Evolutionary conservation across 441 rosid species (phyloP), one percentile per base, ranked within the genome.

Genomic region (Biscutella laevigata): DNA sequence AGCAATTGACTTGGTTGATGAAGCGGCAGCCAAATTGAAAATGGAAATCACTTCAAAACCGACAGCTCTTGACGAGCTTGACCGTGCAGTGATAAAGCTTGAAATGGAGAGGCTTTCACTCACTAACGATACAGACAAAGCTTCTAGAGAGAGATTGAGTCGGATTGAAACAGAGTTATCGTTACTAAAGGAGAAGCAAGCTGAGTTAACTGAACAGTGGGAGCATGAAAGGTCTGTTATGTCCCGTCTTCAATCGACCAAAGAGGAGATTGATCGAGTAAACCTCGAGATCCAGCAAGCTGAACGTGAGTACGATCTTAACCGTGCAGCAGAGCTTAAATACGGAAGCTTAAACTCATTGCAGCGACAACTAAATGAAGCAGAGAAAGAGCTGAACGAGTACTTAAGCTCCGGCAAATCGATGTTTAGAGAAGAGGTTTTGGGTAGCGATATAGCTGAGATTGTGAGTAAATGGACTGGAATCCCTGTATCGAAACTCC

Each of bases 31-130:
- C 24, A 92, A 92, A 68, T 52, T 92, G 69, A 92, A 83, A 65
- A 94, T 89, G 99, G 97, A 94, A 68, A 94, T 94, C 36, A 86
- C 97, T 21, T 89, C 99, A 14, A 94, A 89, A 66, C 99, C 99
- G 37, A 89, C 95, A 57, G 94, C 86, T 32, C 94, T 94, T 17
- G 97, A 94, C 58, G 99, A 89, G 78, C 88, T 94, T 53, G 79
- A 94, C 65, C 91, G 98, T 15, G 69, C 96, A 0, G 92, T 88
- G 26, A 39, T 88, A 60, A 92, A 92, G 70, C 77, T 92, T 34
- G 98, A 92, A 74, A 92, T 92, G 96, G 98, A 88, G 81, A 86
- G 86, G 59, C 74, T 94, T 0, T 83, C 99, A 38, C 89, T 86
- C 33, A 79, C 74, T 41, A 86, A 86, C 53, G 97, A 94, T 59